phyloP scores from a whole-genome alignment of 495 filamentous ascomycete genomes.

The Aspergillus panamensis region DNA sequence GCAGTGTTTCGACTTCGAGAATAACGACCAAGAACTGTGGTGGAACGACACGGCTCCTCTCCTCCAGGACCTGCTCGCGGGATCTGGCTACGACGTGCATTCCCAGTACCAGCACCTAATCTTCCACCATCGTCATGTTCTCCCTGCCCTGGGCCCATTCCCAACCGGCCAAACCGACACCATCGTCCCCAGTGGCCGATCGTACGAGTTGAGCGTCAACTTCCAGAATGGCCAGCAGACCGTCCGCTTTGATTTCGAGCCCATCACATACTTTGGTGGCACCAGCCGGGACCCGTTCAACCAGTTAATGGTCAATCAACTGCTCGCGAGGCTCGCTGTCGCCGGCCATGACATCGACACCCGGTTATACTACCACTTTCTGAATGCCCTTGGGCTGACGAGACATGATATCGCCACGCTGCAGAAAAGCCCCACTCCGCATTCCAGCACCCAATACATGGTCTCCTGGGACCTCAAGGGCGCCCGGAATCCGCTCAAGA shows the following conservation, averaged over 20 bases:
- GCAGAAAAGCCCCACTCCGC: neutral
- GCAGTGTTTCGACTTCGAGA: too few relatives aligned
- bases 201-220: neutral
- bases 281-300: neutral
- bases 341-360: neutral
- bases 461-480: too few relatives aligned
- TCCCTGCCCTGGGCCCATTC: neutral
- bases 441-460: neutral
- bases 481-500: too few relatives aligned
- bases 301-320: neutral
- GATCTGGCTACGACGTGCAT: neutral
- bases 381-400: too few relatives aligned
- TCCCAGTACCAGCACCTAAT: neutral
- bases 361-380: neutral
- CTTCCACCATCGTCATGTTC: neutral
- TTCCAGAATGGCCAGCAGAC: neutral
- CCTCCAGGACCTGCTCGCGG: neutral
- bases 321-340: neutral
- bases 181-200: neutral
- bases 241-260: neutral
- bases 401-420: neutral
- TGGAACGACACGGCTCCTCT: neutral
- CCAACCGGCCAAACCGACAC: neutral
- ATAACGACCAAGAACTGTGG: too few relatives aligned
- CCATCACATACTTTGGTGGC: neutral